phyloP scores from a whole-genome alignment of 208 protist species.

The Trypanosoma lewisi region DNA sequence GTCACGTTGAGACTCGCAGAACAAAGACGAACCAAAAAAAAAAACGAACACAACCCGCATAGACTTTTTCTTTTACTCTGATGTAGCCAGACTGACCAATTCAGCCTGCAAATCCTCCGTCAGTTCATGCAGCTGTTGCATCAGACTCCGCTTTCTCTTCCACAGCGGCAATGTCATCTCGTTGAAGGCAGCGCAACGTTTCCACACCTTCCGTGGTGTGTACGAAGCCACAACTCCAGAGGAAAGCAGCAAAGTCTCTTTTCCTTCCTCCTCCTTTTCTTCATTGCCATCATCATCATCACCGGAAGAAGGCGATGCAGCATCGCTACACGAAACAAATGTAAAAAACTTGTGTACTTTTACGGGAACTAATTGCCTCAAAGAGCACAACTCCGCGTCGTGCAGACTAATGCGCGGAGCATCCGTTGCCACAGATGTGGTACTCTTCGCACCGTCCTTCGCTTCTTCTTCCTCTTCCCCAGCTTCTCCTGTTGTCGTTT shows the following conservation, averaged over 20 bases:
- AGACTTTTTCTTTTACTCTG: background rate
- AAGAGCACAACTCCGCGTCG: constrained; percentile 38
- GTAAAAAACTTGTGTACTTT: constrained; percentile 21
- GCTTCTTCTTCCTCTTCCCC: background rate
- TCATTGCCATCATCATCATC: background rate
- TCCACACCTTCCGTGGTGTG: constrained; percentile 8
- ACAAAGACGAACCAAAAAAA: background rate
- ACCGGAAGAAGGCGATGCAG: constrained; percentile 26
- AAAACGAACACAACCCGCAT: background rate
- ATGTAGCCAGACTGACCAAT: background rate
- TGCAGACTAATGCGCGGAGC: constrained; percentile 37
- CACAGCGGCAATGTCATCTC: constrained; percentile 11
- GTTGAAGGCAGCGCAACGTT: constrained; percentile 17
- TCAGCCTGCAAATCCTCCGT: constrained; percentile 30
- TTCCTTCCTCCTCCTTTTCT: constrained; percentile 2
- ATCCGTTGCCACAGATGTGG: background rate
- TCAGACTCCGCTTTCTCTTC: constrained; percentile 4
- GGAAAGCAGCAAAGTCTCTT: background rate
- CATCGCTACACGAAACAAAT: constrained; percentile 46
- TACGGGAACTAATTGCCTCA: constrained; percentile 30
- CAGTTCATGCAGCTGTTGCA: constrained; percentile 21
- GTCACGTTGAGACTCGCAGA: background rate
- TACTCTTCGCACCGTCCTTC: background rate
- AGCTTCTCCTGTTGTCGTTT: background rate
- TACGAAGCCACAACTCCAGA: constrained; percentile 2